Evolutionary conservation across 1,139 yeast species (phyloP).

Genomic region (Pichia sp.): DNA sequence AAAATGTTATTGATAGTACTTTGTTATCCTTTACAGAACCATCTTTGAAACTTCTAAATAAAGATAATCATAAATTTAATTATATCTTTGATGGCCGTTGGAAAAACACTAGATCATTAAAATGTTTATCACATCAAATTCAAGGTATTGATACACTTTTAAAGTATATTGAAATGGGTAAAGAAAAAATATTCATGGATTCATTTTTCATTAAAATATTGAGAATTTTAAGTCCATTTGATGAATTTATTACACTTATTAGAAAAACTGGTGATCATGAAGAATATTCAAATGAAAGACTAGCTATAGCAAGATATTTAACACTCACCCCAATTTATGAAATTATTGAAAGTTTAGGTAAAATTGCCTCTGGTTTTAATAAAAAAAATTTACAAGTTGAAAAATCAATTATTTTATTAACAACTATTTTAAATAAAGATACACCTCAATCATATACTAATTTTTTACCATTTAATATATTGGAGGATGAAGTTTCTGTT

Average conservation of each 20-base stretch:
- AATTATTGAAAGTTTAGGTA: conserved; percentile 40
- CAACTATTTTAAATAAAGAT: conserved; percentile 26
- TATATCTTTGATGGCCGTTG: background rate
- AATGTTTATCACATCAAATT: conserved; percentile 10
- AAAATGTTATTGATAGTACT: conserved; percentile 33
- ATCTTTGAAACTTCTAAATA: background rate
- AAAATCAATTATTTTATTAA: conserved; percentile 27
- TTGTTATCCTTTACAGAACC: conserved; percentile 1
- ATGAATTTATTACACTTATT: conserved; percentile 48
- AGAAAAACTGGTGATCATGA: conserved; percentile 69
- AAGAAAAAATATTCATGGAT: conserved; percentile 16
- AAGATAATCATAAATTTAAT: conserved; percentile 5
- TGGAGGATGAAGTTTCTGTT: conserved; percentile 41
- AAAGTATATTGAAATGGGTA: conserved; percentile 23
- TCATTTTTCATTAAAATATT: conserved; percentile 18
- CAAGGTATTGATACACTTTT: conserved; percentile 21
- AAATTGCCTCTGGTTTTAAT: conserved; percentile 28
- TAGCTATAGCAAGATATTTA: conserved; percentile 38
- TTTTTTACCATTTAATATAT: conserved; percentile 24
- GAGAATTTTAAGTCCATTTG: conserved; percentile 33
- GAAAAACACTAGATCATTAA: conserved; percentile 9
- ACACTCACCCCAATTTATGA: conserved; percentile 40
- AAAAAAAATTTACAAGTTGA: conserved; percentile 20
- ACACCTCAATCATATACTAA: background rate
- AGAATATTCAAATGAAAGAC: conserved; percentile 42